phyloP scores from a whole-genome alignment of 352 stramenopile species.

The Pythium myriotylum region DNA sequence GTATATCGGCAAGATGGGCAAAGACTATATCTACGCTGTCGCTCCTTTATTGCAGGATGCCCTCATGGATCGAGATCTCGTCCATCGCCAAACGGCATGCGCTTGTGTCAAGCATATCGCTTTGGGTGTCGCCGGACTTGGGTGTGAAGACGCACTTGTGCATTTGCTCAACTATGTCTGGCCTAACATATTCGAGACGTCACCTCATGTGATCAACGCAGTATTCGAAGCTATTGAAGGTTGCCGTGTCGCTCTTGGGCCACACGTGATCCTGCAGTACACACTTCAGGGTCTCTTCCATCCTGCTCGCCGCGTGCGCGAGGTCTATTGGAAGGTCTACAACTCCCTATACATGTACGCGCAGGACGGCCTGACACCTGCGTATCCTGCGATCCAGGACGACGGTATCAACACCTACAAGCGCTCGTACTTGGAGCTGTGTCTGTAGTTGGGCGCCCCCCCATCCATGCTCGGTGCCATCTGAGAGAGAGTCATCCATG shows the following conservation, averaged over 20 bases:
- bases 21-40: conserved; percentile 99
- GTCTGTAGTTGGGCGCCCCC: conserved; percentile 42
- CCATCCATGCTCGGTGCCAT: background rate
- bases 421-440: conserved; percentile 94
- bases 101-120: conserved; percentile 98
- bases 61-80: conserved; percentile 98
- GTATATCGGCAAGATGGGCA: conserved; percentile 99
- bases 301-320: conserved; percentile 96
- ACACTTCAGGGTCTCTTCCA: conserved; percentile 98
- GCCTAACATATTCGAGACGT: conserved; percentile 99
- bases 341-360: conserved; percentile 99
- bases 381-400: conserved; percentile 96
- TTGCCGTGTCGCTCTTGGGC: conserved; percentile 95
- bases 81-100: conserved; percentile 98
- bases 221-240: conserved; percentile 99
- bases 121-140: conserved; percentile 95
- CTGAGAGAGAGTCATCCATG: background rate
- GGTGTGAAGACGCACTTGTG: conserved; percentile 97
- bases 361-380: conserved; percentile 95
- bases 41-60: conserved; percentile 98
- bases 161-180: conserved; percentile 99
- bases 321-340: conserved; percentile 99
- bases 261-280: conserved; percentile 97
- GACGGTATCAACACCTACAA: conserved; percentile 96
- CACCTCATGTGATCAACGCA: conserved; percentile 98